These are phyloP conservation scores for Sporopachydermia cereana DNA, from an alignment of 1,139 yeast genomes.

Conservation along the genomic window DNA sequence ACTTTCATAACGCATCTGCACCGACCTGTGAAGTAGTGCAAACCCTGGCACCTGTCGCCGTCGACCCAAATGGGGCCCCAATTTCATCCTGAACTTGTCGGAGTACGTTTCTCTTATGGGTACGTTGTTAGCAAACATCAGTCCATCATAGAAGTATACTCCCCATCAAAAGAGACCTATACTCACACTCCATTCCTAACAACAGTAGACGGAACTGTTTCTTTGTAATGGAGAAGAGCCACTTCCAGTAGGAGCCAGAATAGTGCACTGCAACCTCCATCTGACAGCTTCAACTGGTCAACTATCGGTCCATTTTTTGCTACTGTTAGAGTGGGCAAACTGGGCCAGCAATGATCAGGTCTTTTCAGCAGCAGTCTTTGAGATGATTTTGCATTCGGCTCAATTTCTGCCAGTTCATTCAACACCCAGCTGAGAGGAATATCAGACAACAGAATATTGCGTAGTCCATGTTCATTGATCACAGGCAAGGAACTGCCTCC, in stretches of 20 bases:
- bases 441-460: not conserved
- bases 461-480: not conserved
- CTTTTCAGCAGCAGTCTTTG: not conserved
- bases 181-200: not conserved
- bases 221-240: not conserved
- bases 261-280: not conserved
- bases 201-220: not conserved
- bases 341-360: not conserved
- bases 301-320: not conserved
- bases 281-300: not conserved
- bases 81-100: not conserved
- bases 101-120: not conserved
- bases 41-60: not conserved
- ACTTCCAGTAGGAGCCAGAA: not conserved
- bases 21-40: not conserved
- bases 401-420: not conserved
- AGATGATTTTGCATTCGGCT: not conserved
- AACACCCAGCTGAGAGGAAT: not conserved
- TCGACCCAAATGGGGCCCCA: not conserved
- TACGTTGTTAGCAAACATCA: not conserved
- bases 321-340: not conserved
- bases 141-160: not conserved
- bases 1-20: not conserved
- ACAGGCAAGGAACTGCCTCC: conserved; percentile 20
- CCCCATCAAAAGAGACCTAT: not conserved